Evolutionary conservation across 305 asterid genomes (phyloP).

Genomic region (Fraxinus sp.): DNA sequence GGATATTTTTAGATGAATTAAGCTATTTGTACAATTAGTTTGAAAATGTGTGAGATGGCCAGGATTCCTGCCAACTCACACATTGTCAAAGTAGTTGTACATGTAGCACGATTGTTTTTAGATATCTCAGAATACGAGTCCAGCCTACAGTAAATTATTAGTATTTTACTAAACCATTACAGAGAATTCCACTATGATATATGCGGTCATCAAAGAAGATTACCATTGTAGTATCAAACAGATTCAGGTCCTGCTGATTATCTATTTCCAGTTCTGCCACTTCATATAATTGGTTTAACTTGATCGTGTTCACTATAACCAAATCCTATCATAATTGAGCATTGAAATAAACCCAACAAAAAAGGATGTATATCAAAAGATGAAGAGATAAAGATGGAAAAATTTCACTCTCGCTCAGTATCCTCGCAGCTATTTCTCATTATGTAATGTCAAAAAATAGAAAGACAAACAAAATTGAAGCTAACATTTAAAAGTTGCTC

Average conservation of each 20-base stretch:
- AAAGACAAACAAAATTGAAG: background rate
- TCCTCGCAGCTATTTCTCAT: background rate
- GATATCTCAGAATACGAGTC: background rate
- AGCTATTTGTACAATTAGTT: too few relatives aligned
- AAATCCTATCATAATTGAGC: background rate
- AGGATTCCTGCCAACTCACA: too few relatives aligned
- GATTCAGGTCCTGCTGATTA: background rate
- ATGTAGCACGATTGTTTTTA: too few relatives aligned
- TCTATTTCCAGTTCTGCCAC: background rate
- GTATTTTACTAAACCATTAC: background rate
- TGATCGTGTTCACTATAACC: background rate
- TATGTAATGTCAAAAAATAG: background rate
- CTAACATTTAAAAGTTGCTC: background rate
- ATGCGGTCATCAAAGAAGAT: background rate
- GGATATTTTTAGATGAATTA: background rate
- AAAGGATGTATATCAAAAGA: background rate
- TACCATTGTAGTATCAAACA: background rate
- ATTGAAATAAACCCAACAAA: background rate
- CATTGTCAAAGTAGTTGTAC: too few relatives aligned
- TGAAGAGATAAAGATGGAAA: background rate
- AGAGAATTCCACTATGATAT: background rate
- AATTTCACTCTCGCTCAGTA: slow-evolving; percentile 17
- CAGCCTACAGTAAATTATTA: background rate
- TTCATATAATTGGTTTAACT: background rate
- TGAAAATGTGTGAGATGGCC: too few relatives aligned